Evolutionary conservation across 2,329 filamentous ascomycete species (phyloP).

Genomic region (Truncatella angustata): DNA sequence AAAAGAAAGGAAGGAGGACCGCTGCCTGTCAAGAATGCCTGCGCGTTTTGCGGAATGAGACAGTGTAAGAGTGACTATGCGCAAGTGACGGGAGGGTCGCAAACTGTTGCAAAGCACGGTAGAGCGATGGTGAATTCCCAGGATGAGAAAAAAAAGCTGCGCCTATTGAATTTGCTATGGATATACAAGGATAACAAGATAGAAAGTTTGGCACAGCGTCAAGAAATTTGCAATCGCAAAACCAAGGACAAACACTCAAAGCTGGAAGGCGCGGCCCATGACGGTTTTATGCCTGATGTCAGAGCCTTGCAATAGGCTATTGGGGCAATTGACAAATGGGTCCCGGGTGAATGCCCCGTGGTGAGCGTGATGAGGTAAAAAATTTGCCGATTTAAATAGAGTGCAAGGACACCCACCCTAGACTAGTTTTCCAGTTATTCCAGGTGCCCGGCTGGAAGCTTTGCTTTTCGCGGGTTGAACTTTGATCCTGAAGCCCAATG

Average conservation of each 20-base stretch:
- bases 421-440: neutral
- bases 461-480: constrained; percentile 1
- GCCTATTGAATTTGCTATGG: neutral
- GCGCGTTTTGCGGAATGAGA: neutral
- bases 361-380: constrained; percentile 9
- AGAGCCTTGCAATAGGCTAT: constrained; percentile 5
- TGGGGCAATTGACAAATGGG: constrained; percentile 2
- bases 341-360: constrained; percentile 5
- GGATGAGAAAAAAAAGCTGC: too few species aligned
- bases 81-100: neutral
- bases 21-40: neutral
- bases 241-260: neutral
- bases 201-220: neutral
- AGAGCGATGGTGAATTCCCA: too few species aligned
- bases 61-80: neutral
- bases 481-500: constrained; percentile 4
- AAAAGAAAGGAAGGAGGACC: neutral
- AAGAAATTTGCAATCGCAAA: neutral
- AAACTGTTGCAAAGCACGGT: neutral
- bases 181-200: neutral
- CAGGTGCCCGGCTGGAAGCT: neutral
- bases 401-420: neutral
- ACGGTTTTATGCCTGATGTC: constrained; percentile 13
- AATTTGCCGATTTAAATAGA: constrained; percentile 3
- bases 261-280: neutral